Evolutionary conservation across 129 eudicot genomes (phyloP).

Genomic region (Arctium lappa): DNA sequence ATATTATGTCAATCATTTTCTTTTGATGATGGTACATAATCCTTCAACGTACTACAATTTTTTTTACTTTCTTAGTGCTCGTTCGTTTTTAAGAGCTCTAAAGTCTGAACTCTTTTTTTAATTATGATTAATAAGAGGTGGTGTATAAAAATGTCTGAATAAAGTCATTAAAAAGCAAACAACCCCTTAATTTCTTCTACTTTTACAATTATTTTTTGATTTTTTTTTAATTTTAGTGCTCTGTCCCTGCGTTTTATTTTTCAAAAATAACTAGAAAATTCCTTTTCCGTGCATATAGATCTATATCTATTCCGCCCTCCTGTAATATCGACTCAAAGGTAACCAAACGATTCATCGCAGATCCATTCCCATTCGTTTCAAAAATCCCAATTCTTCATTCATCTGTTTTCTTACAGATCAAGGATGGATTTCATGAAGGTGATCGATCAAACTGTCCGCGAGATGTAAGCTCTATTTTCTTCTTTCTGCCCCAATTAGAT

Average conservation of each 20-base stretch:
- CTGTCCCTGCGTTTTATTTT: background rate
- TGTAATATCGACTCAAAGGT: slow-evolving; percentile 4
- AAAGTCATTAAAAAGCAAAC: too few species aligned
- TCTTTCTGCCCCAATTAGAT: background rate
- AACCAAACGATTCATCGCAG: slow-evolving; percentile 26
- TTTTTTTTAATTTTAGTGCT: too few species aligned
- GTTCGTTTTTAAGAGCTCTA: too few species aligned
- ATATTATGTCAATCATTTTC: too few species aligned
- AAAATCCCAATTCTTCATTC: slow-evolving; percentile 16
- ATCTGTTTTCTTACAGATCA: slow-evolving; percentile 35
- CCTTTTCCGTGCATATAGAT: slow-evolving; percentile 6
- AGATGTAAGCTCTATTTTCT: slow-evolving; percentile 53
- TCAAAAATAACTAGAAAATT: background rate
- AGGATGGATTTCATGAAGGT: slow-evolving; percentile 99
- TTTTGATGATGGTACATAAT: too few species aligned
- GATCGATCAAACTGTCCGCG: slow-evolving; percentile 96
- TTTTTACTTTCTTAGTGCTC: too few species aligned
- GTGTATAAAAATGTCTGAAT: too few species aligned
- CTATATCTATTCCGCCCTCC: slow-evolving; percentile 10
- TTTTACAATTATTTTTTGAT: too few species aligned
- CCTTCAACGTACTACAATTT: too few species aligned
- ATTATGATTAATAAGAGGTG: too few species aligned
- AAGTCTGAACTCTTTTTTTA: too few species aligned
- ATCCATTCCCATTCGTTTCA: slow-evolving; percentile 20
- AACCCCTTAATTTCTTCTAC: too few species aligned